These are phyloP conservation scores for Lycium barbarum DNA, from an alignment of 257 asterid species.

Conservation along the genomic window DNA sequence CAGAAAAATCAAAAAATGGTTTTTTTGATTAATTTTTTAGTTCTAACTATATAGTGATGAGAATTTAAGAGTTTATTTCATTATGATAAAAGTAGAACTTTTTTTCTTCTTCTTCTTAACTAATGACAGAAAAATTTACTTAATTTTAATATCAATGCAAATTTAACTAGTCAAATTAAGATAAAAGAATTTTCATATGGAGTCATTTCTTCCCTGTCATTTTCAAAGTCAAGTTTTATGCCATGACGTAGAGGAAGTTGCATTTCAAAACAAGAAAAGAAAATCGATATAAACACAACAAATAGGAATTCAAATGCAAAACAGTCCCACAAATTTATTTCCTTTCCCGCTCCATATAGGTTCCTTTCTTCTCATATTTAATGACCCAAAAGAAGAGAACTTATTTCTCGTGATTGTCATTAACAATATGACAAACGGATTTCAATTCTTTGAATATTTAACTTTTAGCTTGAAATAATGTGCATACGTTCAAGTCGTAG, in stretches of 20 bases:
- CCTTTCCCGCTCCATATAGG: neutral
- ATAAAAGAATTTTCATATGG: neutral
- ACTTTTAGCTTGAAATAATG: neutral
- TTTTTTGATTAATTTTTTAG: neutral
- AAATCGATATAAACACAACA: neutral
- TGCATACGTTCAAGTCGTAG: neutral
- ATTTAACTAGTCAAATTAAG: neutral
- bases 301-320: neutral
- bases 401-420: conserved; percentile 19
- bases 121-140: neutral
- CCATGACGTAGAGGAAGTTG: neutral
- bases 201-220: neutral
- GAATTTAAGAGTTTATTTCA: neutral
- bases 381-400: neutral
- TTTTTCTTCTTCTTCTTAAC: neutral
- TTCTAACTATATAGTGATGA: neutral
- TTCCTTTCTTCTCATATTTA: neutral
- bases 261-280: neutral
- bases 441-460: neutral
- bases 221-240: neutral
- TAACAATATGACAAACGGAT: conserved; percentile 5
- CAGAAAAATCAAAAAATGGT: neutral
- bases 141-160: neutral
- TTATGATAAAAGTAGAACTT: neutral
- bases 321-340: conserved; percentile 7